Percentiles rank a stretch among this genome's conserved stretches.
Evolutionary conservation across 1,139 yeast genomes (phyloP).

Genomic region (Candida frijolesensis): DNA sequence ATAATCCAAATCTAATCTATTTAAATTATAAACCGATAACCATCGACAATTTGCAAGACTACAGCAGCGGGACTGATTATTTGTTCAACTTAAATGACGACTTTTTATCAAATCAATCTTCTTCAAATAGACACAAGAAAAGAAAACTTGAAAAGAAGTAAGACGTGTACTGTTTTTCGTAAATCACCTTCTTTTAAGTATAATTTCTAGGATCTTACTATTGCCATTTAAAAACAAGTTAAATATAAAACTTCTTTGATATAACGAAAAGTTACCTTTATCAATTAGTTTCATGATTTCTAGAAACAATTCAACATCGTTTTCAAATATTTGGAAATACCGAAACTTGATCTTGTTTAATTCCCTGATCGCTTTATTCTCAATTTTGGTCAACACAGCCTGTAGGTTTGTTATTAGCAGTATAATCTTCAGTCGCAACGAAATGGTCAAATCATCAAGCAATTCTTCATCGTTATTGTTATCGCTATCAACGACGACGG

Average conservation of each 20-base stretch:
- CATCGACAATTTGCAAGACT: slow-evolving; percentile 19
- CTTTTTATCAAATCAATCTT: slow-evolving; percentile 7
- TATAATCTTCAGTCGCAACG: slow-evolving; percentile 32
- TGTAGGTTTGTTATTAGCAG: slow-evolving; percentile 59
- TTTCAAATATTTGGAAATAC: slow-evolving; percentile 57
- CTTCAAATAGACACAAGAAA: background rate
- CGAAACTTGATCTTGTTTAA: slow-evolving; percentile 57
- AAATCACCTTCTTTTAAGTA: slow-evolving; percentile 34
- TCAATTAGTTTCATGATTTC: slow-evolving; percentile 67
- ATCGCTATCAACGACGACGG: slow-evolving; percentile 7
- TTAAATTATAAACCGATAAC: slow-evolving; percentile 38
- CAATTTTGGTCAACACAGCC: slow-evolving; percentile 65
- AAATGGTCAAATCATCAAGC: slow-evolving; percentile 5
- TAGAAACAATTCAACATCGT: slow-evolving; percentile 54
- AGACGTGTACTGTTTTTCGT: slow-evolving; percentile 26
- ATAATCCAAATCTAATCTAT: slow-evolving; percentile 38
- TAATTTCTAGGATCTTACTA: slow-evolving; percentile 55
- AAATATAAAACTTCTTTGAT: slow-evolving; percentile 66
- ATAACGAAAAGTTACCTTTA: slow-evolving; percentile 64
- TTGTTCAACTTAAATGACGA: slow-evolving; percentile 15
- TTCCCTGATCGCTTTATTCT: slow-evolving; percentile 66
- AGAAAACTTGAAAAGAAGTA: slow-evolving; percentile 1
- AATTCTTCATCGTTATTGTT: slow-evolving; percentile 8
- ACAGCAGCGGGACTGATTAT: slow-evolving; percentile 16
- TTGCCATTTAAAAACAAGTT: slow-evolving; percentile 60